Base-by-base conservation (phyloP, 2,329 filamentous ascomycete species). In the Aureobasidium lini region DNA sequence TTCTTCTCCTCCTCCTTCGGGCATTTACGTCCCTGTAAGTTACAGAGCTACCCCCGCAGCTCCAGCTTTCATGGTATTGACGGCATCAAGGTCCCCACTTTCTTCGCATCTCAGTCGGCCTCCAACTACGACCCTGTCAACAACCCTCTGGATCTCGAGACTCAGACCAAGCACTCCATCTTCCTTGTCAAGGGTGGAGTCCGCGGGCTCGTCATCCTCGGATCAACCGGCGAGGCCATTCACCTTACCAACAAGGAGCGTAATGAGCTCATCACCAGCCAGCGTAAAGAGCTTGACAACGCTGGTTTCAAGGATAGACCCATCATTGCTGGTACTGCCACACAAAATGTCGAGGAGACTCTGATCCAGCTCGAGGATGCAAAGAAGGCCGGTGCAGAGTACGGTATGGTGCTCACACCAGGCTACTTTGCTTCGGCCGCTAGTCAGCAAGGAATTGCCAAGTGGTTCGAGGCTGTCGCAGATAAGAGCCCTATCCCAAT, bases 211-310 rank as follows among this genome's bases (percentile, higher is more conserved):
- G 82, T 86, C 10, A 75, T 86, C 42, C 79, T 86, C 52, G 84
- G 84, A 28, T 84, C 79, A 40, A 87, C 84, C 0, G 84, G 84
- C 61, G 84, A 87, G 69, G 81, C 82, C 0, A 80, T 87, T 44
- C 84, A 86, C 69, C 74, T 87, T 50, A 78, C 80, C 18, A 75
- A 76, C n/a, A 66, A 73, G n/a, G 84, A 87, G 64, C 81, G 84
- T 36, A 75, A 74, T 60, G 72, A 77, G 46, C 72, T 86, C 47
- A 75, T 87, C 42, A 72, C 73, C n/a, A 78, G 77, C 56, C 79
- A 84, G 54, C 77, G 82, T 57, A 75, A 79, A 64, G 81, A 77
- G 6, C 75, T 87, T 37, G 76, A 80, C 60, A 74, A 76, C 53
- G 81, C 77, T 3, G 83, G 83, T 2, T 85, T 79, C 70, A 71